These are phyloP conservation scores for Papiliotrema flavescens DNA, from an alignment of 1,284 basidiomycete species.

Conservation along the genomic window DNA sequence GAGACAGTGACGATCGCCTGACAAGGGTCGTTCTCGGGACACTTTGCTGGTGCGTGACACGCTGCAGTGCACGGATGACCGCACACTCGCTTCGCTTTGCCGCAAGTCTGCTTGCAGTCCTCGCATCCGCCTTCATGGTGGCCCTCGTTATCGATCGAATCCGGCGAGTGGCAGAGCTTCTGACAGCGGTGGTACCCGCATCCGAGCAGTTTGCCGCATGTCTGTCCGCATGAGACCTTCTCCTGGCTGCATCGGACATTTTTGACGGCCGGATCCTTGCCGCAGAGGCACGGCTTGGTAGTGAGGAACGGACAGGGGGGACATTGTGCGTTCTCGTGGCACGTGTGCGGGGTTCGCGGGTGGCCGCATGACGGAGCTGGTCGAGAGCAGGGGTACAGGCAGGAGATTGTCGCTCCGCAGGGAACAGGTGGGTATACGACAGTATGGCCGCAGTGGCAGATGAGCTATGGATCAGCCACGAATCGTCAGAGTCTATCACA, in stretches of 20 bases:
- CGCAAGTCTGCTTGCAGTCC: conserved; percentile 67
- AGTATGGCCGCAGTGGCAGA: conserved; percentile 74
- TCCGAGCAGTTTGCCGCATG: conserved; percentile 68
- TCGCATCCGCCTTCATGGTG: conserved; percentile 62
- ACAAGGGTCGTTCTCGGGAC: conserved; percentile 75
- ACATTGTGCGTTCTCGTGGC: conserved; percentile 68
- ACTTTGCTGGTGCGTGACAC: conserved; percentile 81
- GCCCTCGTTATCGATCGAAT: no score
- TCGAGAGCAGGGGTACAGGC: conserved; percentile 71
- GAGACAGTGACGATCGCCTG: conserved; percentile 58
- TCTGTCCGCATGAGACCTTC: conserved; percentile 73
- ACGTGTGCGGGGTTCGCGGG: conserved; percentile 67
- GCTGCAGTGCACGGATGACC: conserved; percentile 67
- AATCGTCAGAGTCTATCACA: not conserved
- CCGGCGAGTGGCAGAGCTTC: conserved; percentile 63
- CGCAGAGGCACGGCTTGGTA: conserved; percentile 75
- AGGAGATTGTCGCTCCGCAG: conserved; percentile 57
- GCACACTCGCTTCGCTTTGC: conserved; percentile 77
- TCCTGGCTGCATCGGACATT: conserved; percentile 65
- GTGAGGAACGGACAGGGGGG: conserved; percentile 81
- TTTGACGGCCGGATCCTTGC: conserved; percentile 62
- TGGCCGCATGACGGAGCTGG: conserved; percentile 74
- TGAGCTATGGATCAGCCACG: conserved; percentile 54
- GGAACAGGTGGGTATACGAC: conserved; percentile 66
- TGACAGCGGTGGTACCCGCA: conserved; percentile 87